Evolutionary conservation across 345 rosid genomes (phyloP).

Genomic region (Alliaria petiolata): DNA sequence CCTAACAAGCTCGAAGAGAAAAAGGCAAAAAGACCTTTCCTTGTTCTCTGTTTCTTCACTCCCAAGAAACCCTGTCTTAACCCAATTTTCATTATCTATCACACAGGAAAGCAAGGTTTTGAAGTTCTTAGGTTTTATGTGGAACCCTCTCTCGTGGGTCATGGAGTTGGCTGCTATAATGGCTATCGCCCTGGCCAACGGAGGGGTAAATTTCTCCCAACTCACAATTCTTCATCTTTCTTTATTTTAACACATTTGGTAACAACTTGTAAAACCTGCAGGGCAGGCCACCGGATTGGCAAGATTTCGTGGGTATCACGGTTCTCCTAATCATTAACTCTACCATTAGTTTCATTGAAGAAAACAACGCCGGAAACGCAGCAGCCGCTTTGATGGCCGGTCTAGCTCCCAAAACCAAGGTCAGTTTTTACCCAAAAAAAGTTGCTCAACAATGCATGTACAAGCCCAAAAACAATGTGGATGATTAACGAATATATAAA

Average conservation of each 20-base stretch:
- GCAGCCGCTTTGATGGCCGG: slow-evolving; percentile 61
- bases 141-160: slow-evolving; percentile 96
- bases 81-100: neutral
- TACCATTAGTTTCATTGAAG: slow-evolving; percentile 79
- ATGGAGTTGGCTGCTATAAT: slow-evolving; percentile 88
- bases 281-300: slow-evolving; percentile 93
- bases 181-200: slow-evolving; percentile 83
- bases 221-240: neutral
- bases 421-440: neutral
- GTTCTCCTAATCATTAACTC: slow-evolving; percentile 70
- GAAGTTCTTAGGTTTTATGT: slow-evolving; percentile 86
- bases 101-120: slow-evolving; percentile 66
- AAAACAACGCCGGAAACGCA: slow-evolving; percentile 86
- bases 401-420: slow-evolving; percentile 66
- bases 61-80: neutral
- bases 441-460: neutral
- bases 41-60: slow-evolving; percentile 2
- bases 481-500: neutral
- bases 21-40: slow-evolving; percentile 33
- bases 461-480: neutral
- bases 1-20: slow-evolving; percentile 87
- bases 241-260: neutral
- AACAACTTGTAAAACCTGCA: slow-evolving; percentile 18
- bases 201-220: slow-evolving; percentile 46
- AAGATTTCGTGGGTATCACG: slow-evolving; percentile 72